These are phyloP conservation scores for Penicillium atrosanguineum DNA, from an alignment of 495 filamentous ascomycete genomes.

Conservation along the genomic window DNA sequence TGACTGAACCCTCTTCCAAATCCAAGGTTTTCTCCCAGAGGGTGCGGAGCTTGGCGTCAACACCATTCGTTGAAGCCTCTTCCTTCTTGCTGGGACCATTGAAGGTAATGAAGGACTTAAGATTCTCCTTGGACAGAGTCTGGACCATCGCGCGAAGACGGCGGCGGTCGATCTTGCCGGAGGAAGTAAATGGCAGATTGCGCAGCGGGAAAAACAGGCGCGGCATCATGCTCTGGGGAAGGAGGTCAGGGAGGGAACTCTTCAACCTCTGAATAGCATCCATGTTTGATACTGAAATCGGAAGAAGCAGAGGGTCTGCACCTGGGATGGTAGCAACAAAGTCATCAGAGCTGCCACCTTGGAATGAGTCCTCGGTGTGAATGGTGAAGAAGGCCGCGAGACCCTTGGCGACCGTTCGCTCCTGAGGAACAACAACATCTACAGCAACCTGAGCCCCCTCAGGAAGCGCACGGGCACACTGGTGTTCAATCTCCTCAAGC, in stretches of 20 bases:
- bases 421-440: conserved; percentile 40
- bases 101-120: conserved; percentile 41
- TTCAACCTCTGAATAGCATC: conserved; percentile 34
- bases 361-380: conserved; percentile 12
- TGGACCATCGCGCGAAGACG: conserved; percentile 45
- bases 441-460: conserved; percentile 38
- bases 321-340: conserved; percentile 19
- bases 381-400: conserved; percentile 45
- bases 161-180: conserved; percentile 62
- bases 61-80: conserved; percentile 23
- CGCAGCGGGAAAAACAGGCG: conserved; percentile 57
- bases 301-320: conserved; percentile 29
- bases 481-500: conserved; percentile 63
- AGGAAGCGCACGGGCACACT: conserved; percentile 35
- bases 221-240: conserved; percentile 60
- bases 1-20: conserved; percentile 39
- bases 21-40: conserved; percentile 40
- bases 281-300: conserved; percentile 31
- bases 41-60: conserved; percentile 30
- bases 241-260: conserved; percentile 27
- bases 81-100: conserved; percentile 23
- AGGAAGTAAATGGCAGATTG: conserved; percentile 53
- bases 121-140: conserved; percentile 35
- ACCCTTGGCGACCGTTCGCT: conserved; percentile 33
- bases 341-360: conserved; percentile 21